phyloP scores from a whole-genome alignment of 257 asterid species.

The Solanum appendiculatum region DNA sequence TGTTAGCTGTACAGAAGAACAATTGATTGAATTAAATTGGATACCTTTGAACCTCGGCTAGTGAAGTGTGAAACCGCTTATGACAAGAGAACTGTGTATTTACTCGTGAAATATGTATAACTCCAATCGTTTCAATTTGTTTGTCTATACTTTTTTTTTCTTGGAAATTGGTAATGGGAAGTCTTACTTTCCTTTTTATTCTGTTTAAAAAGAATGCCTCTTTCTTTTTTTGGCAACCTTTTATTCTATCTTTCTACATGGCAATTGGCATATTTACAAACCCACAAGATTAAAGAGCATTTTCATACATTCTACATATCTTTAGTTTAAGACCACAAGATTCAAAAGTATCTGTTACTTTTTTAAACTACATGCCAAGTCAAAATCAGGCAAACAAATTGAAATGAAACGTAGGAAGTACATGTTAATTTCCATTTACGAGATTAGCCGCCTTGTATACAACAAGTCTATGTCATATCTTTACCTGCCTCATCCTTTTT shows the following conservation, averaged over 20 bases:
- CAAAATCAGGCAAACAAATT: background rate
- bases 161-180: background rate
- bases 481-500: background rate
- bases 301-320: background rate
- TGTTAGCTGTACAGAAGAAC: background rate
- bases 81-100: background rate
- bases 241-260: background rate
- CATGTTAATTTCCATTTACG: background rate
- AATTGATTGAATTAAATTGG: background rate
- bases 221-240: background rate
- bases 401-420: background rate
- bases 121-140: background rate
- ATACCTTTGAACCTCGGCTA: background rate
- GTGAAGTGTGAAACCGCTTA: background rate
- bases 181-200: background rate
- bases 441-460: background rate
- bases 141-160: background rate
- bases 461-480: background rate
- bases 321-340: background rate
- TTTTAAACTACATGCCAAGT: background rate
- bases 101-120: background rate
- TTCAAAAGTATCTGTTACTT: background rate
- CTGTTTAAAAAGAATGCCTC: background rate
- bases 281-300: background rate
- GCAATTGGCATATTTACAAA: background rate